Evolutionary conservation across 768 basidiomycete genomes (phyloP), one percentile per base, ranked within the genome.

Genomic region (Lenzites betulinus): DNA sequence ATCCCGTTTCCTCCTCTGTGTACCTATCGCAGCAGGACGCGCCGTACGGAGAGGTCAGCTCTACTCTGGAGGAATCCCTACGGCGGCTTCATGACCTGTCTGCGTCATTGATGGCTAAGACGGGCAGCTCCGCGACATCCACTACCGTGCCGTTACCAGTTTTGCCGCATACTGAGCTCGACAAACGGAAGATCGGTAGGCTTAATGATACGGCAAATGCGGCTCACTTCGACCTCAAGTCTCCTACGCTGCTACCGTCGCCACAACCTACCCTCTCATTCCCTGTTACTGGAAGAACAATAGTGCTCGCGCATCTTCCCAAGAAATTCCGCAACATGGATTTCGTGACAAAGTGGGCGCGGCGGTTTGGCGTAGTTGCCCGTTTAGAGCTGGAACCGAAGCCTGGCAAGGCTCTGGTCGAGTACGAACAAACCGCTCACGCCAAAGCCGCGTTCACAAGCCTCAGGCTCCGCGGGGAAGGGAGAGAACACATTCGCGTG

Each of bases 401-500:
- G 33, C n/a, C 41, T 1, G 70, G 70, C 3, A 71, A 69, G 56
- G 65, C 69, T 3, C 43, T 73, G n/a, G 61, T 73, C 15, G 69
- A 71, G 55, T 73, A 69, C 53, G 18, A 54, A 0, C 58, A 43
- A 15, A 28, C 62, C 0, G 63, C 54, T 1, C 18, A 60, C 3
- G 70, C 69, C 7, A 30, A 63, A 23, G 25, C 25, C 6, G 71
- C 70, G 26, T 71, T 61, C 46, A 51, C 49, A 6, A 68, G 71
- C 48, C 51, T 59, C 6, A 54, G 67, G 23, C 39, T 71, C 18
- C 42, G 44, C 22, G 70, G 66, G 1, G 65, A 68, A 9, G 70
- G 70, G 4, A 69, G 60, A 52, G 67, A 70, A 48, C 70, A 73
- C 44, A 68, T 73, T 11, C 51, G 71, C 7, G 69, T 63, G 28